Percentiles rank a stretch among this genome's conserved stretches.
These are phyloP conservation scores for Eucalyptus globulus DNA, from an alignment of 345 rosid genomes.

Conservation along the genomic window DNA sequence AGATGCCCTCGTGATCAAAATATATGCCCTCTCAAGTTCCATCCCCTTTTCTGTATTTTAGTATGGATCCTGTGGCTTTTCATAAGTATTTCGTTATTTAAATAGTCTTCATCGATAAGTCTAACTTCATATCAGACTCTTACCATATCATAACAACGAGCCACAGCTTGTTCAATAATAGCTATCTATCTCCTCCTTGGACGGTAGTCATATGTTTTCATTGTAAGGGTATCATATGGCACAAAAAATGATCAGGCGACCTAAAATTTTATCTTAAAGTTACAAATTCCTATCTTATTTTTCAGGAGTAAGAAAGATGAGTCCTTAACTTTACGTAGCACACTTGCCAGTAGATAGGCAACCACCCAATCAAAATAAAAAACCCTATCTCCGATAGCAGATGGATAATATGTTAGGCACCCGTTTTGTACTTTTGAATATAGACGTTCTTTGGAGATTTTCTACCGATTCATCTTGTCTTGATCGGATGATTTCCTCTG, in stretches of 20 bases:
- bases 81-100: neutral
- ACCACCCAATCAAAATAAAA: neutral
- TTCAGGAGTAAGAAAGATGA: neutral
- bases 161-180: fast-evolving
- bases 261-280: neutral
- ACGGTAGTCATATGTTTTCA: neutral
- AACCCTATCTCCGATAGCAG: neutral
- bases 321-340: neutral
- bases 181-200: neutral
- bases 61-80: neutral
- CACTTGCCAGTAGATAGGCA: neutral
- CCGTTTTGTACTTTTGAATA: neutral
- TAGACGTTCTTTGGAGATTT: neutral
- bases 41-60: neutral
- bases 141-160: neutral
- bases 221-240: neutral
- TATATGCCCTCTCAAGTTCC: neutral
- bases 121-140: neutral
- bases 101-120: neutral
- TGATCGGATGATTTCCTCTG: neutral
- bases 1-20: neutral
- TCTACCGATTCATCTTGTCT: neutral
- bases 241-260: neutral
- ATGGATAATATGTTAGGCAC: neutral
- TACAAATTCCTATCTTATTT: neutral